Evolutionary conservation across 1,139 yeast species (phyloP), one percentile per base, ranked within the genome.

Genomic region (Citeromyces hawaiiensis): DNA sequence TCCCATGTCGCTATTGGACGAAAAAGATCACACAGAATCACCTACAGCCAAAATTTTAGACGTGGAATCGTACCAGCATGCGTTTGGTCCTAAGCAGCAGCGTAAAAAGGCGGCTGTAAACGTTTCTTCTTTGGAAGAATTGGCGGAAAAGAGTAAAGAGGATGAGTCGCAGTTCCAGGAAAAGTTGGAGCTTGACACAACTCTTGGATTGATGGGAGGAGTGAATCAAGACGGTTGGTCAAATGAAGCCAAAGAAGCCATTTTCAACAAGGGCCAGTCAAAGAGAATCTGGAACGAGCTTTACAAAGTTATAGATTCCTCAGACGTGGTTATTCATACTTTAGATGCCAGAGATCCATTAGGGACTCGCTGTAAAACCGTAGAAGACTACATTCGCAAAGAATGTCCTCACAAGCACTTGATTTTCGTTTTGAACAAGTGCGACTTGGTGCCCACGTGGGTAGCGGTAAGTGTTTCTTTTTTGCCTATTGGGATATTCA

Each of bases 391-490:
- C 57, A 83, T 91, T 57, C 76, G 72, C 51, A 91, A 83, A 47
- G 98, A 91, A 63, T 88, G 95, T 55, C 86, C 98, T 25, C 98
- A 91, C 59, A 91, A 91, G 63, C 98, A 91, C 68, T 71, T 91
- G 66, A 82, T 91, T 47, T 88, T 82, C 57, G 96, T 91, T 40
- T 68, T 91, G 60, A 91, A 91, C 72, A 91, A 91, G 72, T 87
- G 96, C 72, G 98, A 91, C 68, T 75, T 91, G 54, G 96, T 93
- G 40, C 98, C 98, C 47, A 91, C 96, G 43, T 91, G 97, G 96
- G 96, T 87, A 54, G 96, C 98, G 56, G 97, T 91, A 85, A 74
- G 97, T 87, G n/a, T n/a, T n/a, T n/a, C n/a, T n/a, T n/a, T n/a
- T n/a, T n/a, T n/a, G n/a, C n/a, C n/a, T n/a, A 64, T 56, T 41